Evolutionary conservation across 2,329 filamentous ascomycete species (phyloP).

Genomic region (Cladobotryum mycophilum): DNA sequence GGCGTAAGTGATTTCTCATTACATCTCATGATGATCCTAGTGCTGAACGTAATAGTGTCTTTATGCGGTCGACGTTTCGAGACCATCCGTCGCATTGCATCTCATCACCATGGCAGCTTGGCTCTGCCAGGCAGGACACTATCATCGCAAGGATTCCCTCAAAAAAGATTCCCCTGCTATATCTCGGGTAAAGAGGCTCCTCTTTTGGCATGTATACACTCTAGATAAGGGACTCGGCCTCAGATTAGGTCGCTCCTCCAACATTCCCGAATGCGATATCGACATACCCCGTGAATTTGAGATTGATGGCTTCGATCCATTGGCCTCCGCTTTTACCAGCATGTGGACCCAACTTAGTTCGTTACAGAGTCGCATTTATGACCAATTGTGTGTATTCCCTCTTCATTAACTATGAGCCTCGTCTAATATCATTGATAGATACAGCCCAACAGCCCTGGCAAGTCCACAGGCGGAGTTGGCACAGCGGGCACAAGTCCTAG

Average conservation of each 20-base stretch:
- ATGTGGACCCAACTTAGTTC: constrained; percentile 51
- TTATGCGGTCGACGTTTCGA: constrained; percentile 57
- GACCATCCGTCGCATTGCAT: constrained; percentile 59
- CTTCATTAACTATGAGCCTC: background rate
- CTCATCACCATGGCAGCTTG: constrained; percentile 52
- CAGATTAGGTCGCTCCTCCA: constrained; percentile 51
- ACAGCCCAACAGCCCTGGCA: constrained; percentile 42
- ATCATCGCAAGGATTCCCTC: constrained; percentile 41
- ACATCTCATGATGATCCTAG: background rate
- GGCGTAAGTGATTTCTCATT: constrained; percentile 38
- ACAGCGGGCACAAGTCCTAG: constrained; percentile 33
- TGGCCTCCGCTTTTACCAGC: constrained; percentile 35
- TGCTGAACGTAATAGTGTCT: constrained; percentile 36
- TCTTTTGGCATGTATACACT: constrained; percentile 49
- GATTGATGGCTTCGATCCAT: constrained; percentile 34
- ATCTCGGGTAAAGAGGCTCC: constrained; percentile 32
- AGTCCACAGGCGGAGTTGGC: constrained; percentile 34
- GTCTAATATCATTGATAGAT: constrained; percentile 27
- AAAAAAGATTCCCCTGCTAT: constrained; percentile 27
- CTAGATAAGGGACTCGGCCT: constrained; percentile 54
- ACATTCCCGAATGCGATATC: constrained; percentile 55
- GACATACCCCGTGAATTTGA: constrained; percentile 39
- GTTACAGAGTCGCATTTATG: constrained; percentile 54
- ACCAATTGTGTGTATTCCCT: constrained; percentile 31
- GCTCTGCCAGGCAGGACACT: constrained; percentile 57